Percentiles rank a stretch among this genome's conserved stretches.
Evolutionary conservation across 345 rosid genomes (phyloP).

Genomic region (Eucalyptus tenuipes): DNA sequence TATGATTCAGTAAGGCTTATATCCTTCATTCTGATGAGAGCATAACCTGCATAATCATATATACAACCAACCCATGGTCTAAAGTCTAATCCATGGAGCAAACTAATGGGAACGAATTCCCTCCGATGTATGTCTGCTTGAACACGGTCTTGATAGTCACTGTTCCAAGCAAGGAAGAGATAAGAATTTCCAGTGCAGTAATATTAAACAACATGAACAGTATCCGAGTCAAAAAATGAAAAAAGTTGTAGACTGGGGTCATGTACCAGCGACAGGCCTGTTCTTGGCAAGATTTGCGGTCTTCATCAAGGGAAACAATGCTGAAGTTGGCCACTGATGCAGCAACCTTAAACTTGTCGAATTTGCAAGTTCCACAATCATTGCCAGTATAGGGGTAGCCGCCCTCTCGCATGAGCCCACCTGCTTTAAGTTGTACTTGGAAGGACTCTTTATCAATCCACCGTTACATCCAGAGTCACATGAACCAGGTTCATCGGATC

Average conservation of each 20-base stretch:
- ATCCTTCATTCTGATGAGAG: slow-evolving; percentile 73
- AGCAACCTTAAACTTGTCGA: slow-evolving; percentile 70
- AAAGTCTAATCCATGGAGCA: slow-evolving; percentile 44
- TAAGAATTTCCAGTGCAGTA: neutral
- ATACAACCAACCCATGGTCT: slow-evolving; percentile 83
- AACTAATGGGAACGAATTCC: slow-evolving; percentile 79
- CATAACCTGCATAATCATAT: slow-evolving; percentile 60
- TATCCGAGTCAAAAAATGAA: neutral
- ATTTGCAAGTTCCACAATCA: slow-evolving; percentile 53
- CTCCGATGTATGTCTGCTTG: slow-evolving; percentile 84
- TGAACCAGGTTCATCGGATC: slow-evolving; percentile 70
- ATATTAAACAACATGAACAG: neutral
- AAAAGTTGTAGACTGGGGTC: neutral
- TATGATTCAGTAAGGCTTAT: slow-evolving; percentile 74
- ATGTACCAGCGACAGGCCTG: slow-evolving; percentile 77
- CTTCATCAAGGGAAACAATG: slow-evolving; percentile 72
- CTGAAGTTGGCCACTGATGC: slow-evolving; percentile 84
- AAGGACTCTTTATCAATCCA: slow-evolving; percentile 80
- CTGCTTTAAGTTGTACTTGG: slow-evolving; percentile 76
- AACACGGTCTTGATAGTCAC: slow-evolving; percentile 77
- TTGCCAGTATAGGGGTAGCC: slow-evolving; percentile 86
- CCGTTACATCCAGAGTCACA: slow-evolving; percentile 89
- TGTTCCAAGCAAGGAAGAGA: neutral
- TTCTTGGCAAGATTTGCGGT: slow-evolving; percentile 80
- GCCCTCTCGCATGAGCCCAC: slow-evolving; percentile 77